Base-by-base conservation (phyloP, 83 land plant species). In the Diphasiastrum complanatum region DNA sequence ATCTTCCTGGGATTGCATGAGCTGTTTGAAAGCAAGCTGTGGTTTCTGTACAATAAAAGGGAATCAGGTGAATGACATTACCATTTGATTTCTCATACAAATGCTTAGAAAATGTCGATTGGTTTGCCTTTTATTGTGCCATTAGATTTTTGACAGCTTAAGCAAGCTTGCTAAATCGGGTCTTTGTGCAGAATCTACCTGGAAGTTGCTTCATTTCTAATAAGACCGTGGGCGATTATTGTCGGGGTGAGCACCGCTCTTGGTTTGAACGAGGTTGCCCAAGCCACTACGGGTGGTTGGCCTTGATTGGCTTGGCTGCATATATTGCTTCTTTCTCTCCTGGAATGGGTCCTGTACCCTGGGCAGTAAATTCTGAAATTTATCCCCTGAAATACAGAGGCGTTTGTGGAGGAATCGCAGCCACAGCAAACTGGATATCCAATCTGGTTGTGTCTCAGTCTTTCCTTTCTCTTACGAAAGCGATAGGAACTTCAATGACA, bases 331-430 rank as follows among this genome's bases (percentile, higher is more conserved):
- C 60, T 5, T 65, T 65, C 30, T 51, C 68, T 37, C 68, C 60
- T 19, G 68, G 68, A 12, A 65, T 65, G 68, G 68, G 68, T 24
- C 68, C 68, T 20, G 60, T 65, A 8, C 68, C 68, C 2, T 65
- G 68, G 68, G 60, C 68, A 14, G 68, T 65, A 3, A 65, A 65
- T 23, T 65, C 60, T 1, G 68, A 65, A 46, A 65, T 65, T 8
- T 65, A 65, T 27, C 60, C 68, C 5, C 36, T 53, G 30, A 33
- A 52, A 2, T 52, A 27, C 31, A 38, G 63, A 40, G 63, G 63
- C 22, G 34, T 30, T 2, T 63, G 66, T 20, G 66, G 66, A 10
- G 66, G 66, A 4, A 48, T 63, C 4, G 66, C 66, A n/a, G 66
- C 66, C 5, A 63, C 41, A 16, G 23, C 66, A 33, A 63, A 63